Conservation (phyloP, 129 eudicot species). For the Centella asiatica region DNA sequence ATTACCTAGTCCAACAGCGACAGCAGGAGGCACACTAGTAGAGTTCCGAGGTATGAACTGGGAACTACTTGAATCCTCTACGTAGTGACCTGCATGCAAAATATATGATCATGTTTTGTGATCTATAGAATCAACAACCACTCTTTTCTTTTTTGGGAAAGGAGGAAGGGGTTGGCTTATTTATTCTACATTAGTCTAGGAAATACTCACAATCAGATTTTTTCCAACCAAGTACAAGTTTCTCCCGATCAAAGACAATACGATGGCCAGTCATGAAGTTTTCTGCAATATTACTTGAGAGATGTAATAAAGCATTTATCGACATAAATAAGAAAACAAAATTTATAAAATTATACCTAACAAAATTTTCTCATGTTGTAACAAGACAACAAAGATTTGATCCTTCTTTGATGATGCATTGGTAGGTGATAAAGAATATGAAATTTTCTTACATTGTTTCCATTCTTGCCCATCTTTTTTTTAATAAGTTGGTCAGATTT, state of each 20-base stretch:
- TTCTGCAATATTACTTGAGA: constrained; percentile 35
- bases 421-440: no score
- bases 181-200: background rate
- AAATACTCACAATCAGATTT: constrained; percentile 54
- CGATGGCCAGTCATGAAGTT: constrained; percentile 95
- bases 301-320: background rate
- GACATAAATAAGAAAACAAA: background rate
- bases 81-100: constrained; percentile 57
- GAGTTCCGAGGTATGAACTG: constrained; percentile 32
- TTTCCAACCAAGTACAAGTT: constrained; percentile 82
- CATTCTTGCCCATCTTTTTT: no score
- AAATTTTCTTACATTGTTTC: no score
- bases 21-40: constrained; percentile 51
- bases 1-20: constrained; percentile 50
- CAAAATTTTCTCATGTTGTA: background rate
- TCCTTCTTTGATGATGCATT: background rate
- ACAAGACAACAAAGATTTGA: background rate
- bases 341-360: background rate
- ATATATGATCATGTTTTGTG: background rate
- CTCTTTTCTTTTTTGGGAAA: background rate
- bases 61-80: constrained; percentile 23
- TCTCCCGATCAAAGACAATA: constrained; percentile 83
- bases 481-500: no score
- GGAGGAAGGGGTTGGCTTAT: background rate
- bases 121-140: background rate